A percentile compares a stretch with the other conserved stretches of the same genome.
phyloP scores from a whole-genome alignment of 768 basidiomycete species.

The Boletus reticuloceps region DNA sequence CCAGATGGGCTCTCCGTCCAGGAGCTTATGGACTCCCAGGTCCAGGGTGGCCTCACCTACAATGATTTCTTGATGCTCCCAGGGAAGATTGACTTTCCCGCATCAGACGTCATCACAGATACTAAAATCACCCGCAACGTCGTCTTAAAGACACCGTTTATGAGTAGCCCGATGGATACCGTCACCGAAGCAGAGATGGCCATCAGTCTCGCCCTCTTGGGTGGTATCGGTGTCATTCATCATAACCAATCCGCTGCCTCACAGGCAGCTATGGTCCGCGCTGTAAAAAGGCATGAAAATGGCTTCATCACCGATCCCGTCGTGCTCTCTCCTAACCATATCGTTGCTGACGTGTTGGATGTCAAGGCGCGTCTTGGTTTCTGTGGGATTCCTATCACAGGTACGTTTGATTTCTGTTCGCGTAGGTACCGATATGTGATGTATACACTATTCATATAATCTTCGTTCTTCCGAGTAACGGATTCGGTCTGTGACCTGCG shows the following conservation, averaged over 20 bases:
- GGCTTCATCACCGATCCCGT: slow-evolving; percentile 97
- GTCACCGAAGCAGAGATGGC: slow-evolving; percentile 96
- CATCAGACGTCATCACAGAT: slow-evolving; percentile 77
- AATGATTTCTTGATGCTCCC: slow-evolving; percentile 95
- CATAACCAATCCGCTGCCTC: slow-evolving; percentile 84
- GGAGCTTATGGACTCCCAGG: slow-evolving; percentile 84
- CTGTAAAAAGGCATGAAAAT: slow-evolving; percentile 98
- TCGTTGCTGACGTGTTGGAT: slow-evolving; percentile 86
- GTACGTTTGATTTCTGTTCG: slow-evolving; percentile 47
- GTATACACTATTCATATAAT: slow-evolving; percentile 49
- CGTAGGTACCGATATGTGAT: slow-evolving; percentile 34
- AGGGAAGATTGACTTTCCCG: slow-evolving; percentile 93
- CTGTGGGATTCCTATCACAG: slow-evolving; percentile 96
- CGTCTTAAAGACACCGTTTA: slow-evolving; percentile 88
- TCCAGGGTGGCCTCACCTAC: slow-evolving; percentile 93
- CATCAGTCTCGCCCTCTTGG: slow-evolving; percentile 89
- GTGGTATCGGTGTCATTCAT: slow-evolving; percentile 97
- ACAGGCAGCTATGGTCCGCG: slow-evolving; percentile 96
- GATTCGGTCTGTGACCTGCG: slow-evolving; percentile 69
- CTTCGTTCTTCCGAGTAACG: slow-evolving; percentile 92
- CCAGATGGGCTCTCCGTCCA: slow-evolving; percentile 80
- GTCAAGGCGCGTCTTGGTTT: slow-evolving; percentile 92
- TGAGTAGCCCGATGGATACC: slow-evolving; percentile 99
- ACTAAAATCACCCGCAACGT: slow-evolving; percentile 89
- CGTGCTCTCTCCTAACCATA: slow-evolving; percentile 73